Evolutionary conservation across 805 yeast genomes (phyloP).

Genomic region (Spencermartinsiella europaea): DNA sequence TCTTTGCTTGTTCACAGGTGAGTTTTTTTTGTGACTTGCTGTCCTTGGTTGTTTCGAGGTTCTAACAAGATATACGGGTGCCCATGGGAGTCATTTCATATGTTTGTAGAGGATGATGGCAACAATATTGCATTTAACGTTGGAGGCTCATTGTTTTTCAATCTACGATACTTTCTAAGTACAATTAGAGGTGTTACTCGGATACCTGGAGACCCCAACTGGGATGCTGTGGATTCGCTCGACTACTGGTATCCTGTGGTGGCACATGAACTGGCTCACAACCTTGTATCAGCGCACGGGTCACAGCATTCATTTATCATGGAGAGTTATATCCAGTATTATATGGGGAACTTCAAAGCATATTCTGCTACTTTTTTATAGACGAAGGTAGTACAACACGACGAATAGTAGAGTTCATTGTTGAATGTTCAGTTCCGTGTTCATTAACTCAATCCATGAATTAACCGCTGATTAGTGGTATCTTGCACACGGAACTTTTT

Average conservation of each 20-base stretch:
- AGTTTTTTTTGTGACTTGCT: not conserved
- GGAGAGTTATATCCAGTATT: slow-evolving; percentile 30
- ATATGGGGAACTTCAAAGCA: slow-evolving; percentile 23
- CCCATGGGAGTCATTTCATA: slow-evolving; percentile 25
- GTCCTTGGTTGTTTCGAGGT: not conserved
- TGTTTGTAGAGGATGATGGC: slow-evolving; percentile 25
- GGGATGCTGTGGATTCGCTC: slow-evolving; percentile 14
- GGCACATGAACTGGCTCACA: slow-evolving; percentile 40
- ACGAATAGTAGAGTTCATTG: too few relatives aligned
- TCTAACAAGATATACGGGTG: slow-evolving; percentile 15
- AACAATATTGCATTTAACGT: slow-evolving; percentile 35
- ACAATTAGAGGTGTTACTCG: slow-evolving; percentile 1
- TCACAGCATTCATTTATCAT: slow-evolving; percentile 32
- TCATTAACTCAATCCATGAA: too few relatives aligned
- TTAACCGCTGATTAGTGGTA: too few relatives aligned
- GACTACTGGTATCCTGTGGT: slow-evolving; percentile 36
- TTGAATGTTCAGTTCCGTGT: too few relatives aligned
- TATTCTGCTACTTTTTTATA: slow-evolving; percentile 1
- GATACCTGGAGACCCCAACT: slow-evolving; percentile 3
- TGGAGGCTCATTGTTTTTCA: slow-evolving; percentile 36
- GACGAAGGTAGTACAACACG: too few relatives aligned
- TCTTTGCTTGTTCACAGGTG: slow-evolving; percentile 1
- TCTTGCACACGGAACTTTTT: too few relatives aligned
- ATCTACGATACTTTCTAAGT: slow-evolving; percentile 26
- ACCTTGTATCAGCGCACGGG: slow-evolving; percentile 33